Evolutionary conservation across 331 rosid genomes (phyloP).

Genomic region (Rhamnella rubrinervis): DNA sequence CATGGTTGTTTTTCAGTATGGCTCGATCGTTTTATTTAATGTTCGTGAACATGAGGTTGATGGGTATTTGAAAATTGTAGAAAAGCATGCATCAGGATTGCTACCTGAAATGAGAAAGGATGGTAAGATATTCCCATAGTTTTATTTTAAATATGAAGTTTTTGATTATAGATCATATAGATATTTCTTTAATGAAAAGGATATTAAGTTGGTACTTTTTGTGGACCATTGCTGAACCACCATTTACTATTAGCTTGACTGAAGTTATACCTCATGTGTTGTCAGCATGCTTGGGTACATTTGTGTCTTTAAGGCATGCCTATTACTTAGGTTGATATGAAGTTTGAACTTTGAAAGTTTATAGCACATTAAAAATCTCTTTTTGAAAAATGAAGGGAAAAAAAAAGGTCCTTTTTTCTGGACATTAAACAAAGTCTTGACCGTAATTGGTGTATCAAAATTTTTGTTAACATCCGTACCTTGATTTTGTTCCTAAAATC

Average conservation of each 20-base stretch:
- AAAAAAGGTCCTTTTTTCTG: not conserved
- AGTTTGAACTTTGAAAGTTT: not conserved
- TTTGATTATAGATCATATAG: not conserved
- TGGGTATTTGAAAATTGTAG: slow-evolving; percentile 68
- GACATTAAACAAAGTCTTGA: not conserved
- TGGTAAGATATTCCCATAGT: slow-evolving; percentile 44
- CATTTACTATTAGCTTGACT: not conserved
- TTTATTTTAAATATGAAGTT: not conserved
- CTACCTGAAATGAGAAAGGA: slow-evolving; percentile 98
- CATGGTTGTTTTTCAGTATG: slow-evolving; percentile 97
- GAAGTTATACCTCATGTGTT: not conserved
- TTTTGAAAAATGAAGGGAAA: not conserved
- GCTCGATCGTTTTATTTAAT: slow-evolving; percentile 89
- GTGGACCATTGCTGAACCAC: not conserved
- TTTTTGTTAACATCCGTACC: not conserved
- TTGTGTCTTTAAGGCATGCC: not conserved
- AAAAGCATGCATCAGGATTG: slow-evolving; percentile 75
- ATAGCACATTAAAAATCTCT: not conserved
- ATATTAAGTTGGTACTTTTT: not conserved
- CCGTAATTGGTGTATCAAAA: not conserved
- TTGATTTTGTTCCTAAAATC: slow-evolving; percentile 23
- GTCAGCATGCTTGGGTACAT: not conserved
- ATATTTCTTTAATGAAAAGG: no score
- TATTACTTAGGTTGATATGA: not conserved
- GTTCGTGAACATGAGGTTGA: slow-evolving; percentile 72